phyloP scores from a whole-genome alignment of 331 rosid species.

The Telfairia occidentalis region DNA sequence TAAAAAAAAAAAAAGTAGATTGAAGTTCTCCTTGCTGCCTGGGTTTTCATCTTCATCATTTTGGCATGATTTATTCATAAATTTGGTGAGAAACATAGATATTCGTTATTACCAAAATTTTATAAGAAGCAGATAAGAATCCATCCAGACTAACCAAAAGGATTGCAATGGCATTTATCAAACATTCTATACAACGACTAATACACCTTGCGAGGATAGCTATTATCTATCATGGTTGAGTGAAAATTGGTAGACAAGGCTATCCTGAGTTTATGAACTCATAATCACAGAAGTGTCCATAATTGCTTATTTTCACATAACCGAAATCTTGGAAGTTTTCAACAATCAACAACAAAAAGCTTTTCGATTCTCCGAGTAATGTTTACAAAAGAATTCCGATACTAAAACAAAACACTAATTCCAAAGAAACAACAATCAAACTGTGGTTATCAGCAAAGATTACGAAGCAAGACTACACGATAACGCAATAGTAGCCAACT shows the following conservation, averaged over 20 bases:
- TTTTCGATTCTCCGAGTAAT: not conserved
- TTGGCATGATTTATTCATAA: not conserved
- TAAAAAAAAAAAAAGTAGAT: not conserved
- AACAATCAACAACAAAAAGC: not conserved
- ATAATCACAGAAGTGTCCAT: not conserved
- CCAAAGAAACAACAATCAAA: not conserved
- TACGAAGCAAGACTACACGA: not conserved
- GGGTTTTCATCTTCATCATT: not conserved
- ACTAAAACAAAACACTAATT: not conserved
- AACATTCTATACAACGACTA: not conserved
- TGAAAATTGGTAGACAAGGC: not conserved
- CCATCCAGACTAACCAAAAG: not conserved
- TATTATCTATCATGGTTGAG: not conserved
- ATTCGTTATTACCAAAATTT: not conserved
- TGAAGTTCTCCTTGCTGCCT: not conserved
- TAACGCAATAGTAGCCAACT: not conserved
- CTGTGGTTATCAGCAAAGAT: not conserved
- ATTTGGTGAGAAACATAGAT: not conserved
- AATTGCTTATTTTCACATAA: not conserved
- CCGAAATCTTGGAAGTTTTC: not conserved
- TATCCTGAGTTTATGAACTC: not conserved
- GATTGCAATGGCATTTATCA: not conserved
- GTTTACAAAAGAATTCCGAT: not conserved
- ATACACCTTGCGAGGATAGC: not conserved
- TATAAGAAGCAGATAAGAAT: not conserved